Percentiles rank a stretch among this genome's conserved stretches.
These are phyloP conservation scores for Clarireedia homoeocarpa DNA, from an alignment of 2,329 filamentous ascomycete species.

Conservation along the genomic window DNA sequence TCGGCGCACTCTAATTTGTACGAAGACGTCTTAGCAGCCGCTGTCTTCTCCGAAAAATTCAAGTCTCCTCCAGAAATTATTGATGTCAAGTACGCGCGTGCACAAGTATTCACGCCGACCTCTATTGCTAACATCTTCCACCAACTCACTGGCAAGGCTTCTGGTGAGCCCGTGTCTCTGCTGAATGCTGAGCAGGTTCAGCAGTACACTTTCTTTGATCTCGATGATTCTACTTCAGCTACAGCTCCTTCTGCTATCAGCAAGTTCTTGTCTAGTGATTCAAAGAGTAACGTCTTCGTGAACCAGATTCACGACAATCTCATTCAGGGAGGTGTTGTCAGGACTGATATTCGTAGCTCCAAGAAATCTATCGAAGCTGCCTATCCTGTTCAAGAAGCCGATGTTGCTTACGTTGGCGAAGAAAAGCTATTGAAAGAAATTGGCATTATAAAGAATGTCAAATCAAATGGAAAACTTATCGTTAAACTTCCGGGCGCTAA, in stretches of 20 bases:
- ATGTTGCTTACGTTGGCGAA: constrained; percentile 71
- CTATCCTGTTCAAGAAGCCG: constrained; percentile 71
- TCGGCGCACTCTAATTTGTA: constrained; percentile 80
- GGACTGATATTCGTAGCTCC: constrained; percentile 79
- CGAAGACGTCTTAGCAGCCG: constrained; percentile 79
- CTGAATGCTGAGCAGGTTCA: constrained; percentile 55
- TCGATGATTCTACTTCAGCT: constrained; percentile 64
- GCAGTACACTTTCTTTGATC: constrained; percentile 92
- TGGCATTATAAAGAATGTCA: constrained; percentile 63
- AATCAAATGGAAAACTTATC: constrained; percentile 63
- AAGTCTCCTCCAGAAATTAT: constrained; percentile 55
- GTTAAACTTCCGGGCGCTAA: constrained; percentile 73
- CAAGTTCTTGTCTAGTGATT: constrained; percentile 62
- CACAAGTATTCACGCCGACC: constrained; percentile 48
- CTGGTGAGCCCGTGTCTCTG: constrained; percentile 22
- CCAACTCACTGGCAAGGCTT: constrained; percentile 40
- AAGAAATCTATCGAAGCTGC: constrained; percentile 77
- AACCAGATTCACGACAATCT: constrained; percentile 59
- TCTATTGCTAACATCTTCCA: constrained; percentile 44
- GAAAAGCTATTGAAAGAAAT: constrained; percentile 74
- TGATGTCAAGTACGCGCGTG: constrained; percentile 85
- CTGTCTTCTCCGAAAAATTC: constrained; percentile 69
- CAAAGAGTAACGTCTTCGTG: constrained; percentile 51
- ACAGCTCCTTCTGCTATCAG: constrained; percentile 55
- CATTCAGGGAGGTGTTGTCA: constrained; percentile 67